Evolutionary conservation across 495 filamentous ascomycete genomes (phyloP), one percentile per base, ranked within the genome.

Genomic region (Aspergillus cavernicola): DNA sequence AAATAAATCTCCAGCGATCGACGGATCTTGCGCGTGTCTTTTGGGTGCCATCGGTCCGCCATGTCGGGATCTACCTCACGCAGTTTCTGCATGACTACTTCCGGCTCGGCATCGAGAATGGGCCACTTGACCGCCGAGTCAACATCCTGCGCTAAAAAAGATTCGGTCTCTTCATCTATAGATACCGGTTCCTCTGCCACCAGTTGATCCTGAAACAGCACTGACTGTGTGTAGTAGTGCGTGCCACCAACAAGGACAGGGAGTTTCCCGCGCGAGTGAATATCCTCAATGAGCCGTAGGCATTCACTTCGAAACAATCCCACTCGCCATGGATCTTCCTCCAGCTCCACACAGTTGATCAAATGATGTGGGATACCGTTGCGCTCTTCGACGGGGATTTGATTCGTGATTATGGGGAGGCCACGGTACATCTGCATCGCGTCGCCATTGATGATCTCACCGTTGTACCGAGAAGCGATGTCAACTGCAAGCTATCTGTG

Each of bases 381-480:
- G 63, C 84, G 84, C 63, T 99, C 92, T 20, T 81, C 78, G 11
- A 64, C 38, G 0, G 87, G 77, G 54, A 96, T 84, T 64, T 97
- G 92, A 68, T 99, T 99, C 15, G 95, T 99, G 50, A 97, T 92
- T 56, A 97, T 87, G 1, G 93, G 91, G 16, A 99, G 75, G 8
- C 92, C 95, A 29, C 82, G 76, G 62, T 99, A 99, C 79, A 99
- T 85, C 66, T 97, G 95, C 89, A 99, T 93, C n/a, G 93, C 93
- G 73, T 99, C 95, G 44, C 88, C 91, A 65, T 99, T 99, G 75
- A 99, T 89, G 47, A 99, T 81, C 71, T 99, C 95, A 57, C 95
- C 95, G 68, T 95, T 87, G 70, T 88, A 92, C 29, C 78, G 79
- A 31, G 77, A 75, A 4, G 95, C 93, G 24, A 99, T 66, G 40